phyloP scores from a whole-genome alignment of 192 early-diverging fungal species.

The Coemansia sp. region DNA sequence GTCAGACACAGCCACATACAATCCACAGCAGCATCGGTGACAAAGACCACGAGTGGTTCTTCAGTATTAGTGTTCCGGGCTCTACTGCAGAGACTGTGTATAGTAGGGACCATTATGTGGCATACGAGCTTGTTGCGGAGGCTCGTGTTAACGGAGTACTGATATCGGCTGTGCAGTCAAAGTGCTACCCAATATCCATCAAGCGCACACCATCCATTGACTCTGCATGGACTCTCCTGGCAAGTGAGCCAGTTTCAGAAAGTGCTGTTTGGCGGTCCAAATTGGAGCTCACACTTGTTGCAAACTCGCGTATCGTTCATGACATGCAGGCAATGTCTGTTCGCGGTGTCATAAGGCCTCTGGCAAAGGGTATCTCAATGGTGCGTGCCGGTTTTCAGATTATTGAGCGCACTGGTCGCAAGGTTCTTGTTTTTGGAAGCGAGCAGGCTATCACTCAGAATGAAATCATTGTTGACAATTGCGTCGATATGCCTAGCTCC shows the following conservation, averaged over 20 bases:
- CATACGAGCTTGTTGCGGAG: conserved; percentile 39
- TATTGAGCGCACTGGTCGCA: conserved; percentile 18
- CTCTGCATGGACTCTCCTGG: conserved; percentile 20
- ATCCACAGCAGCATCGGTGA: conserved; percentile 5
- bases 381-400: conserved; percentile 36
- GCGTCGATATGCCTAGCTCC: conserved; percentile 12
- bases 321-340: conserved; percentile 39
- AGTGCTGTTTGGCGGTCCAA: conserved; percentile 24
- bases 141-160: conserved; percentile 15
- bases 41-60: conserved; percentile 33
- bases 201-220: conserved; percentile 34
- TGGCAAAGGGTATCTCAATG: conserved; percentile 34
- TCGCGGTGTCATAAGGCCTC: conserved; percentile 34
- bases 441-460: conserved; percentile 2
- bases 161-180: conserved; percentile 13
- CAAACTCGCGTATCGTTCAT: conserved; percentile 28
- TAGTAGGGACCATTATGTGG: conserved; percentile 18
- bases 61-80: conserved; percentile 30
- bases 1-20: conserved; percentile 8
- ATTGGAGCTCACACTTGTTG: conserved; percentile 28
- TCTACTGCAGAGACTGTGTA: conserved; percentile 29
- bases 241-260: conserved; percentile 30
- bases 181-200: conserved; percentile 15
- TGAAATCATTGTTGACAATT: conserved; percentile 18
- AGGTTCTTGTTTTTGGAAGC: conserved; percentile 8